These are phyloP conservation scores for Leccinum uliginosum DNA, from an alignment of 768 basidiomycete species.

Conservation along the genomic window DNA sequence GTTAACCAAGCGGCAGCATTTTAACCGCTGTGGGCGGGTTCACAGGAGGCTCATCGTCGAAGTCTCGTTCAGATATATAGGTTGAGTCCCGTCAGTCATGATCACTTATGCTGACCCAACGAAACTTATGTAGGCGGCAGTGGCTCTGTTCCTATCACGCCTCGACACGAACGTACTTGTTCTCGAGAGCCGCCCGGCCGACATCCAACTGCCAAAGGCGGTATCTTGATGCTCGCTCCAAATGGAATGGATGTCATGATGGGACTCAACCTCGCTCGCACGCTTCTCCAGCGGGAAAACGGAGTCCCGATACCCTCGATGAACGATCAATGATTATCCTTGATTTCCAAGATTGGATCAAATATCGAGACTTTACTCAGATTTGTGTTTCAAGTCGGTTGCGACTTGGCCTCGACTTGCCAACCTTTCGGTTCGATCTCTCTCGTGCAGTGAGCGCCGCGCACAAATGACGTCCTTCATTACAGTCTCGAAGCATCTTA, in stretches of 20 bases:
- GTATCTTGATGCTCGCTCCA: slow-evolving; percentile 26
- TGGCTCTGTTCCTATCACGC: slow-evolving; percentile 26
- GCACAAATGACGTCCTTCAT: neutral
- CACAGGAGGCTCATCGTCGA: too few species aligned
- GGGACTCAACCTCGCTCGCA: slow-evolving; percentile 22
- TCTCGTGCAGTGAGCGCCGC: neutral
- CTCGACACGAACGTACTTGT: slow-evolving; percentile 15
- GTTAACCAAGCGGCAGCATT: too few species aligned
- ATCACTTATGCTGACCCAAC: neutral
- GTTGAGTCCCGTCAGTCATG: too few species aligned
- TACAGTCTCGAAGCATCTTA: slow-evolving; percentile 60
- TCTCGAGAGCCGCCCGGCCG: slow-evolving; percentile 22
- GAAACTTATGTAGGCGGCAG: slow-evolving; percentile 12
- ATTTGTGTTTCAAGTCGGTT: slow-evolving; percentile 80
- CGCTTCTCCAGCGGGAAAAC: slow-evolving; percentile 21
- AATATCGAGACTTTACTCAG: slow-evolving; percentile 32
- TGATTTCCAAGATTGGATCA: neutral
- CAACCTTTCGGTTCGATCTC: slow-evolving; percentile 75
- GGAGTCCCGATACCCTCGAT: slow-evolving; percentile 19
- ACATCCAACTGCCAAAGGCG: slow-evolving; percentile 19
- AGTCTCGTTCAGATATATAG: too few species aligned
- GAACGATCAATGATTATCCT: slow-evolving; percentile 15
- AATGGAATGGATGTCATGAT: slow-evolving; percentile 29
- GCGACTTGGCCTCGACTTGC: slow-evolving; percentile 79
- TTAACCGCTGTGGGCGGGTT: too few species aligned